A percentile compares a stretch with the other conserved stretches of the same genome.
Evolutionary conservation across 73 alveolate genomes (phyloP).

Genomic region (Effrenium voratum): DNA sequence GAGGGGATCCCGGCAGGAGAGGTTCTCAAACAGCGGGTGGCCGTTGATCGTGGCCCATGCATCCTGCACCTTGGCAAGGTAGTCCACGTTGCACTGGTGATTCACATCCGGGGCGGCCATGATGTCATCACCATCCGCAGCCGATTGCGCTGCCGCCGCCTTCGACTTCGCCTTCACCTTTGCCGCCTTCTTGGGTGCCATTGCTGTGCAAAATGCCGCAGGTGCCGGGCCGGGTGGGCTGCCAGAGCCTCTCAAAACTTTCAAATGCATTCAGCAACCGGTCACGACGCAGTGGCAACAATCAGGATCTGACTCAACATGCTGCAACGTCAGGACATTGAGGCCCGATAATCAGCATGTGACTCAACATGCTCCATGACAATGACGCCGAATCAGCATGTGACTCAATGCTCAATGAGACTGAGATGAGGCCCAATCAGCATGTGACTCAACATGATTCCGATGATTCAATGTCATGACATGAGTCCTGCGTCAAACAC

Average conservation of each 20-base stretch:
- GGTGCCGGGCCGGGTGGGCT: not conserved
- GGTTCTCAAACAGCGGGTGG: not conserved
- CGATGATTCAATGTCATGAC: too few species aligned
- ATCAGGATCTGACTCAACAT: not conserved
- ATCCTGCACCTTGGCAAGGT: not conserved
- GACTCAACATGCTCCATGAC: not conserved
- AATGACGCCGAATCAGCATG: not conserved
- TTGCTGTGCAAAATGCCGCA: not conserved
- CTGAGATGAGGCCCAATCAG: too few species aligned
- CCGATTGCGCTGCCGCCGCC: not conserved
- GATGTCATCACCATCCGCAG: not conserved
- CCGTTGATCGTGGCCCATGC: not conserved
- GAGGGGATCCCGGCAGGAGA: not conserved
- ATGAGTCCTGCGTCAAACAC: too few species aligned
- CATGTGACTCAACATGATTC: too few species aligned
- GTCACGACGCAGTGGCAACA: not conserved
- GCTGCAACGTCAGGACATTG: not conserved
- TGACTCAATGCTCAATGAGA: too few species aligned
- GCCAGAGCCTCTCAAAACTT: not conserved
- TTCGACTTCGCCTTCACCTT: not conserved
- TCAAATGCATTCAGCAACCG: not conserved
- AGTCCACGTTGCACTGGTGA: not conserved
- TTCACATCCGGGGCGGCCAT: not conserved
- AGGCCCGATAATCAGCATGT: not conserved
- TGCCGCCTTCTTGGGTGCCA: constrained; percentile 22